Evolutionary conservation across 805 yeast genomes (phyloP), one percentile per base, ranked within the genome.

Genomic region (Metschnikowia colocasiae): DNA sequence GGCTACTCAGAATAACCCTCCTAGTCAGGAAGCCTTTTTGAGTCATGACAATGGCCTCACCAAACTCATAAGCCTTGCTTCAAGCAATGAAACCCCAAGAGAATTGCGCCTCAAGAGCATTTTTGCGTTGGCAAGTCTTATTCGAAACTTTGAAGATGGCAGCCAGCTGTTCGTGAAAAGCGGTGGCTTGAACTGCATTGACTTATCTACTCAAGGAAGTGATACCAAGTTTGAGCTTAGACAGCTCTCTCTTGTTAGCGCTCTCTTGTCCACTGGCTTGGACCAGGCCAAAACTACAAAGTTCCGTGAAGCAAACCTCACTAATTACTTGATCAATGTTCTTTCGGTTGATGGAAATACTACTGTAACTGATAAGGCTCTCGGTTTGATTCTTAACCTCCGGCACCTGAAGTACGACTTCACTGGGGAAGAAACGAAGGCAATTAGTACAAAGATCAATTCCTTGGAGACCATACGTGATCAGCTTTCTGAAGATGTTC

Each of bases 1-100:
- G 0, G 96, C 98, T 0, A 95, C 87, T 3, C 99, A 94, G 66
- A 94, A 94, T 63, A 94, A 94, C 63, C 81, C 80, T 3, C 79
- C 76, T 48, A 72, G 90, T 3, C 98, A 90, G 65, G 72, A 75
- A 47, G 86, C 79, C 44, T 84, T 86, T 50, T 63, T 75, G 34
- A 77, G 78, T 48, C 72, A 82, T 49, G 70, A 69, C 0, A 60
- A 66, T 22, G 83, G 83, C 2, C 60, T 82, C 30, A 51, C 59
- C n/a, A 65, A 63, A 44, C 65, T 85, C 45, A 63, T 84, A 9
- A 47, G 62, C 1, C 55, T 81, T 19, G 75, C 79, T 0, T 61
- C 63, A 19, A 61, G 58, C 2, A 20, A 46, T 1, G 51, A 58
- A 10, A 43, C 60, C 4, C 40, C 51, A 2, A 47, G 47, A 23